A percentile compares a stretch with the other conserved stretches of the same genome.
phyloP scores from a whole-genome alignment of 306 rosid species.

The Gillenia trifoliata region DNA sequence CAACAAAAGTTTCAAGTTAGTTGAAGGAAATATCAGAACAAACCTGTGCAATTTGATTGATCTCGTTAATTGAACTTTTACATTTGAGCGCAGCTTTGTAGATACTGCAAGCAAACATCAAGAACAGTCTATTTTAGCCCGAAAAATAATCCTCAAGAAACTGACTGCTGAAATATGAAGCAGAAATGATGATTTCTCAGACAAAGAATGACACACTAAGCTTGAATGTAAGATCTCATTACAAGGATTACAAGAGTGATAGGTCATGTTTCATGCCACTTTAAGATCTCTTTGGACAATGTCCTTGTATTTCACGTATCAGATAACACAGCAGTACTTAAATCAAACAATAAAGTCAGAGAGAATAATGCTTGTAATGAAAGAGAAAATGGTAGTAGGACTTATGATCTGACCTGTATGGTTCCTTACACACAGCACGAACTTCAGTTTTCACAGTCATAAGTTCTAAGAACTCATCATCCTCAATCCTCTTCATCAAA shows the following conservation, averaged over 20 bases:
- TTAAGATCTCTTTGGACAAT: background rate
- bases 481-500: slow-evolving; percentile 75
- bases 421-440: slow-evolving; percentile 80
- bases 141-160: slow-evolving; percentile 12
- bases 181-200: background rate
- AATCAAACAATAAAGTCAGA: background rate
- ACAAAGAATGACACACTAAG: background rate
- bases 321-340: background rate
- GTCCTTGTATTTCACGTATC: background rate
- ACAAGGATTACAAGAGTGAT: background rate
- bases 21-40: slow-evolving; percentile 30
- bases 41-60: slow-evolving; percentile 96
- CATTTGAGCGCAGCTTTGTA: slow-evolving; percentile 81
- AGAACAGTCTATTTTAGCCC: slow-evolving; percentile 12
- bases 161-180: slow-evolving; percentile 5
- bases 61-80: slow-evolving; percentile 70
- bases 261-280: background rate
- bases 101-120: slow-evolving; percentile 53
- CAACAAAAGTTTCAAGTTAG: slow-evolving; percentile 11
- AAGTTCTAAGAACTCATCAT: slow-evolving; percentile 90
- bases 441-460: slow-evolving; percentile 77
- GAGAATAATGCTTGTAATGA: slow-evolving; percentile 3
- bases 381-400: slow-evolving; percentile 21
- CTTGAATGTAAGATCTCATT: background rate
- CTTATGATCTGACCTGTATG: slow-evolving; percentile 67